phyloP scores from a whole-genome alignment of 352 stramenopile genomes.

The Globisporangium solare region DNA sequence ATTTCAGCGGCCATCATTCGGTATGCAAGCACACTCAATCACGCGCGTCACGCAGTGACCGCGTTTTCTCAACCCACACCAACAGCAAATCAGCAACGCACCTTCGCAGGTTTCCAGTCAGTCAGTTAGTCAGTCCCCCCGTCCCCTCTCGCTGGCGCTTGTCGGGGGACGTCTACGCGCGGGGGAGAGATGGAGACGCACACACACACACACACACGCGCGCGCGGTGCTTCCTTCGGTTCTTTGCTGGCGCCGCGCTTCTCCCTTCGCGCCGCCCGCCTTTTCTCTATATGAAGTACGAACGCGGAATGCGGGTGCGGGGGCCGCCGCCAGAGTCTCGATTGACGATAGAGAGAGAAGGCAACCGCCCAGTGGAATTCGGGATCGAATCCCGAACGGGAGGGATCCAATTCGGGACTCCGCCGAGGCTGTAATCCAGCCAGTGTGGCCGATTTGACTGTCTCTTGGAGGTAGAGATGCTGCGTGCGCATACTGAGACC shows the following conservation, averaged over 20 bases:
- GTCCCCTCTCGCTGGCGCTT: too few species aligned
- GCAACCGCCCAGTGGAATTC: not conserved
- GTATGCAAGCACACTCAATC: too few species aligned
- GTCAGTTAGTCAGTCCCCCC: too few species aligned
- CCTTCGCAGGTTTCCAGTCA: too few species aligned
- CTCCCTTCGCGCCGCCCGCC: conserved; percentile 3
- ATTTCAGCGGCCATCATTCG: too few species aligned
- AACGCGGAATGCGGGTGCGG: not conserved
- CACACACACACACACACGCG: not conserved
- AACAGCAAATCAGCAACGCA: too few species aligned
- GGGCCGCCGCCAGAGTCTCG: not conserved
- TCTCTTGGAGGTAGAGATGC: not conserved
- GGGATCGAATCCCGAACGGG: not conserved
- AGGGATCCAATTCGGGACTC: not conserved
- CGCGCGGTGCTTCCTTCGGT: conserved; percentile 2
- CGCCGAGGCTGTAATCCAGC: too few species aligned
- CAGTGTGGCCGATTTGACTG: conserved; percentile 9
- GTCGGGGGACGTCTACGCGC: too few species aligned
- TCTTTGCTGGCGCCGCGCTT: not conserved
- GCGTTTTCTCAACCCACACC: too few species aligned
- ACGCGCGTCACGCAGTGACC: too few species aligned
- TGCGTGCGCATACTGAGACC: too few species aligned
- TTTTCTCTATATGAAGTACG: conserved; percentile 14
- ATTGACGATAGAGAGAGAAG: conserved; percentile 7
- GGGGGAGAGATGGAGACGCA: too few species aligned